Evolutionary conservation across 208 protist species (phyloP).

Genomic region (Crithidia fasciculata): DNA sequence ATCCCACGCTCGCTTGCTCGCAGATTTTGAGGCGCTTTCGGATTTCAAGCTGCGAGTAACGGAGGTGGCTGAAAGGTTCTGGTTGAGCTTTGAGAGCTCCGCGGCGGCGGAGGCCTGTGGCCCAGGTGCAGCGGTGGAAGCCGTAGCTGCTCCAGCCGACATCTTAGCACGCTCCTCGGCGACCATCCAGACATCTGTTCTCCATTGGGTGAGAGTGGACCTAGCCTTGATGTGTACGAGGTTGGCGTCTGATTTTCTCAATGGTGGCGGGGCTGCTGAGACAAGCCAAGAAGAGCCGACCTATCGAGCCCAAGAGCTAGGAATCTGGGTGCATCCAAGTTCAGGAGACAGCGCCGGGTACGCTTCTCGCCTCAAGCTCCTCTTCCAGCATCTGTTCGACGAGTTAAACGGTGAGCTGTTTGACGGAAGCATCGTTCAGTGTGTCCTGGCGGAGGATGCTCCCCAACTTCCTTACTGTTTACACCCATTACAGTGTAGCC

Average conservation of each 20-base stretch:
- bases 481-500: background rate
- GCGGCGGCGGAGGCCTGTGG: background rate
- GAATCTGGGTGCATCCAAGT: constrained; percentile 25
- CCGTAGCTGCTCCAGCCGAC: background rate
- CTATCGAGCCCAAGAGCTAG: constrained; percentile 27
- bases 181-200: background rate
- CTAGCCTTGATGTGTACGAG: constrained; percentile 1
- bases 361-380: constrained; percentile 36
- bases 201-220: background rate
- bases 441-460: constrained; percentile 34
- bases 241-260: background rate
- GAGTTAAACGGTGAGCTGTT: constrained; percentile 66
- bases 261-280: background rate
- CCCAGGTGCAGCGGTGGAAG: background rate
- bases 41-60: constrained; percentile 52
- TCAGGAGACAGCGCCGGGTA: background rate
- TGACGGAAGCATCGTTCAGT: constrained; percentile 70
- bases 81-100: constrained; percentile 41
- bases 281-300: background rate
- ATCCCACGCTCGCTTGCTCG: constrained; percentile 58
- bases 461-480: constrained; percentile 19
- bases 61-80: constrained; percentile 40
- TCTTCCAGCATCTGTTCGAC: constrained; percentile 69
- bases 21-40: constrained; percentile 53
- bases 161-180: background rate